Conservation (phyloP, 2,329 filamentous ascomycete species). For the Pochonia chlamydosporia region DNA sequence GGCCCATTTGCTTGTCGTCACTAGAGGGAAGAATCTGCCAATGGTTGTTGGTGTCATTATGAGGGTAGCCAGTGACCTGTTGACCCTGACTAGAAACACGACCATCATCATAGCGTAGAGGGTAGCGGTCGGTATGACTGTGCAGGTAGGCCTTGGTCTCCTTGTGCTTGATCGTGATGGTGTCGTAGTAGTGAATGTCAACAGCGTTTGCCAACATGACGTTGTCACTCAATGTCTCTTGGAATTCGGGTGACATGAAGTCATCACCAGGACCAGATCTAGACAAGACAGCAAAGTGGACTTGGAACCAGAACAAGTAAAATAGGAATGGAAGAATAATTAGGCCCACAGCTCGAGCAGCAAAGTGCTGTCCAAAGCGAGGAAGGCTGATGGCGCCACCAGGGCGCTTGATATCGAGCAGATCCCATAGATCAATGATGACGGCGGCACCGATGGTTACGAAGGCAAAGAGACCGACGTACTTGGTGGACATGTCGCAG, state of each 20-base stretch:
- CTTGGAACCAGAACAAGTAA: constrained; percentile 99
- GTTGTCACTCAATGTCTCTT: constrained; percentile 95
- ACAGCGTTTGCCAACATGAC: constrained; percentile 82
- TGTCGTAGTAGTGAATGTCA: constrained; percentile 84
- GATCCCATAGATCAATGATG: constrained; percentile 88
- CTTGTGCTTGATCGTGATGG: constrained; percentile 85
- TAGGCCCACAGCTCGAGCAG: constrained; percentile 76
- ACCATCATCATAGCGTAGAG: constrained; percentile 92
- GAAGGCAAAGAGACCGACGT: constrained; percentile 94
- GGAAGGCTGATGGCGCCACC: constrained; percentile 74
- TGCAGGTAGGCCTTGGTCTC: constrained; percentile 96
- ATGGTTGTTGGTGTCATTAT: constrained; percentile 97
- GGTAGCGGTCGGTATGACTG: constrained; percentile 84
- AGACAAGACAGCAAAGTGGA: constrained; percentile 87
- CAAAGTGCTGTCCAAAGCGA: constrained; percentile 84
- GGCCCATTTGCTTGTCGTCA: constrained; percentile 52
- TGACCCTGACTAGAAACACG: constrained; percentile 96
- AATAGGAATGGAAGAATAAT: constrained; percentile 93
- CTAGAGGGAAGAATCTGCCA: constrained; percentile 83
- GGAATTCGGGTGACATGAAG: constrained; percentile 98
- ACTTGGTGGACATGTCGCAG: constrained; percentile 98
- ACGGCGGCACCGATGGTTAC: constrained; percentile 94
- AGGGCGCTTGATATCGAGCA: constrained; percentile 81
- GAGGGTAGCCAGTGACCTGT: constrained; percentile 96
- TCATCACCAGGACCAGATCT: constrained; percentile 92